Evolutionary conservation across 2,329 filamentous ascomycete species (phyloP).

Genomic region (Cladophialophora yegresii): DNA sequence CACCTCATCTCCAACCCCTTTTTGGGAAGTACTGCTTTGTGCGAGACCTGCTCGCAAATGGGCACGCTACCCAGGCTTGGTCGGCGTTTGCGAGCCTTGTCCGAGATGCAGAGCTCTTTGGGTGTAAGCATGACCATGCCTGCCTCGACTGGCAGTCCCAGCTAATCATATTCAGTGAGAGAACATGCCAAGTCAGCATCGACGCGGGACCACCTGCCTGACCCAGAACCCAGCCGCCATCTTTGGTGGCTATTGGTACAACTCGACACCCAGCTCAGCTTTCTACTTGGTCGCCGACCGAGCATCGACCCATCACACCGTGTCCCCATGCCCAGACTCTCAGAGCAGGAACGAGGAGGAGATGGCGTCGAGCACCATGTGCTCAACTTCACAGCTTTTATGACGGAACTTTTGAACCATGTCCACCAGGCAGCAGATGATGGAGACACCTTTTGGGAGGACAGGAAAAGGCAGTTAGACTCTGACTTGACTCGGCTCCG

Average conservation of each 20-base stretch:
- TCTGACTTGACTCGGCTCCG: slow-evolving; percentile 14
- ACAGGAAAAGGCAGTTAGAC: slow-evolving; percentile 11
- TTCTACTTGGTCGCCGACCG: slow-evolving; percentile 28
- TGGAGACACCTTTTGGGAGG: not conserved
- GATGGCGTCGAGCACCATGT: slow-evolving; percentile 5
- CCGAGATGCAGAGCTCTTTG: slow-evolving; percentile 25
- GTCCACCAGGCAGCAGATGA: slow-evolving; percentile 4
- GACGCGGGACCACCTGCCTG: not conserved
- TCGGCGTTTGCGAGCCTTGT: slow-evolving; percentile 21
- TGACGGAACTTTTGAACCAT: slow-evolving; percentile 19
- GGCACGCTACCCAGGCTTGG: slow-evolving; percentile 28
- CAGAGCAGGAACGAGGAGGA: slow-evolving; percentile 10
- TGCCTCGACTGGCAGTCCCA: not conserved
- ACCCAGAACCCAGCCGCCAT: slow-evolving; percentile 21
- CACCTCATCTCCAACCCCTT: slow-evolving; percentile 13
- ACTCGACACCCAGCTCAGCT: slow-evolving; percentile 28
- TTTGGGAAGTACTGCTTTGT: slow-evolving; percentile 21
- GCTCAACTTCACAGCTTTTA: slow-evolving; percentile 22
- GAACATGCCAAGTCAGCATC: not conserved
- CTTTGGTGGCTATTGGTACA: slow-evolving; percentile 31
- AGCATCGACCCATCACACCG: slow-evolving; percentile 15
- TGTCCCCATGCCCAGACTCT: slow-evolving; percentile 11
- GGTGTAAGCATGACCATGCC: slow-evolving; percentile 19
- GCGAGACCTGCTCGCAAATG: slow-evolving; percentile 20
- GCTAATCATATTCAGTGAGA: not conserved